Evolutionary conservation across 2,329 filamentous ascomycete species (phyloP).

Genomic region (Colletotrichum orchidophilum): DNA sequence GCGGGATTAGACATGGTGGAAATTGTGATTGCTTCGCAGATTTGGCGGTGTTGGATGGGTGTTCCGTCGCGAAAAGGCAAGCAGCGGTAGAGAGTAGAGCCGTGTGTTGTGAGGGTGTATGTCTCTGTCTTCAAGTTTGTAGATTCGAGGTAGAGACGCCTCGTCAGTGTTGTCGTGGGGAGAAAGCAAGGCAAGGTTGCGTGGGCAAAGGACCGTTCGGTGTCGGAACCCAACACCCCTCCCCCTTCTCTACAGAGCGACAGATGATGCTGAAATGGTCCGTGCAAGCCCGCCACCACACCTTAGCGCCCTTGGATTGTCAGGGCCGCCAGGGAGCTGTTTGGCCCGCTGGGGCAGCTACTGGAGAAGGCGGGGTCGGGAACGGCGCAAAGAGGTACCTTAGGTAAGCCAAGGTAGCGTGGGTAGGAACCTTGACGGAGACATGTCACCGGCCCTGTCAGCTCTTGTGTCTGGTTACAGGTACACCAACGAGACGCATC

Average conservation of each 20-base stretch:
- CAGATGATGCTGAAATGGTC: constrained; percentile 30
- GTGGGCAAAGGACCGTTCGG: not conserved
- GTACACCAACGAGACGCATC: not conserved
- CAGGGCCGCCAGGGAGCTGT: constrained; percentile 8
- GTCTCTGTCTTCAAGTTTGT: not conserved
- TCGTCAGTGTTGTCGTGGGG: not conserved
- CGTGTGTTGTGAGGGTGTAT: not conserved
- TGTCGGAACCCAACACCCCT: constrained; percentile 7
- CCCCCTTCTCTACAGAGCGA: not conserved
- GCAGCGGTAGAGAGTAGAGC: not conserved
- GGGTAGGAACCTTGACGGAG: too few species aligned
- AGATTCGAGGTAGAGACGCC: not conserved
- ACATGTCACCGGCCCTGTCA: not conserved
- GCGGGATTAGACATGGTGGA: constrained; percentile 55
- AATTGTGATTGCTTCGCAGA: not conserved
- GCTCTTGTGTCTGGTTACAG: not conserved
- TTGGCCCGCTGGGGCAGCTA: not conserved
- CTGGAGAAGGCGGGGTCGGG: not conserved
- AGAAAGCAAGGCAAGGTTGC: not conserved
- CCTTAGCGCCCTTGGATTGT: constrained; percentile 19
- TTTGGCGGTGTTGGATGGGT: not conserved
- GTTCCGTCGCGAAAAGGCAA: not conserved
- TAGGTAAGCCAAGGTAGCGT: not conserved
- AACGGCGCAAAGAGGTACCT: not conserved
- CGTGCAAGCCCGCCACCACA: constrained; percentile 18